Evolutionary conservation across 1,284 basidiomycete species (phyloP).

Genomic region (Ceratobasidium sp.): DNA sequence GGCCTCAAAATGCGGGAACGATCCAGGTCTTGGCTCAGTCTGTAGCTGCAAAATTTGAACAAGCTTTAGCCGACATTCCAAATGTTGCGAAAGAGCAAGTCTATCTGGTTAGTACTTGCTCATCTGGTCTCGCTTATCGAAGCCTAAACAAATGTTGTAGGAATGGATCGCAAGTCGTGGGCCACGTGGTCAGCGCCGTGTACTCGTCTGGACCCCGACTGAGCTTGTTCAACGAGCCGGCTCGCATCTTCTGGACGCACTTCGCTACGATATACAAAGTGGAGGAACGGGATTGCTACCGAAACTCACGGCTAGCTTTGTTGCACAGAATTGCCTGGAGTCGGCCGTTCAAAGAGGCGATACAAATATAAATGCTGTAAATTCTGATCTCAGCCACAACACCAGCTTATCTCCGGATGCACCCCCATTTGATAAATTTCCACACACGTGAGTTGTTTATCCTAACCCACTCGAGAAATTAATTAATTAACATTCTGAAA

Average conservation of each 20-base stretch:
- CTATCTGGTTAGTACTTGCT: not conserved
- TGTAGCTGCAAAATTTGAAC: not conserved
- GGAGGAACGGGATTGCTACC: not conserved
- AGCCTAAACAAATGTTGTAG: not conserved
- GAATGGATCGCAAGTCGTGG: slow-evolving; percentile 16
- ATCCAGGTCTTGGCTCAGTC: not conserved
- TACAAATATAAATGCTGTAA: not conserved
- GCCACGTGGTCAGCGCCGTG: not conserved
- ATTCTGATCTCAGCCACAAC: not conserved
- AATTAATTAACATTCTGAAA: not conserved
- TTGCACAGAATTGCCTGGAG: slow-evolving; percentile 1
- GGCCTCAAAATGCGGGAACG: not conserved
- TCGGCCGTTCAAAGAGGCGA: slow-evolving; percentile 14
- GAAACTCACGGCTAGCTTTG: slow-evolving; percentile 1
- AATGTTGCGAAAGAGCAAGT: not conserved
- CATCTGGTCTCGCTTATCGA: not conserved
- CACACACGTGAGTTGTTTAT: not conserved
- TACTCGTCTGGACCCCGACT: not conserved
- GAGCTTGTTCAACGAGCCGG: slow-evolving; percentile 6
- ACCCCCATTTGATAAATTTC: not conserved
- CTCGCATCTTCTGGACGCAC: slow-evolving; percentile 3
- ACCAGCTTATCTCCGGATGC: not conserved
- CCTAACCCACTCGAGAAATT: too few relatives aligned
- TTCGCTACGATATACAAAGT: not conserved
- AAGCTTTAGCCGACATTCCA: not conserved